Percentiles rank a stretch among this genome's conserved stretches.
These are phyloP conservation scores for Rhodotorula sp. DNA, from an alignment of 1,284 basidiomycete species.

Conservation along the genomic window DNA sequence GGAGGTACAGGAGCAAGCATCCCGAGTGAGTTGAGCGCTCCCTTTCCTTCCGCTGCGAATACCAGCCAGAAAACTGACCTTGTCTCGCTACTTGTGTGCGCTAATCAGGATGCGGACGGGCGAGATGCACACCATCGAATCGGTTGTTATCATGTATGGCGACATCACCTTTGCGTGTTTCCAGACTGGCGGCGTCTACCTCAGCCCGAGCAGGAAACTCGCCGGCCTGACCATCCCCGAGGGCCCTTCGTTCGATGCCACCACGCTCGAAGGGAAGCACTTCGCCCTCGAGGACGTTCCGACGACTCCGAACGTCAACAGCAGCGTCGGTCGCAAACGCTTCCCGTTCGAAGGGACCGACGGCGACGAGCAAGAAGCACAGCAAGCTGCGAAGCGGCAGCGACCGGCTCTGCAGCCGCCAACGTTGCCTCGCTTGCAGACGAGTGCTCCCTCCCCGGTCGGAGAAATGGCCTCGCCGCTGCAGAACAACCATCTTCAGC, in stretches of 20 bases:
- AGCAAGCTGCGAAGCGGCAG: slow-evolving; percentile 4
- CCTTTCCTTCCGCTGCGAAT: background rate
- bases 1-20: slow-evolving; percentile 81
- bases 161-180: slow-evolving; percentile 44
- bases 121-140: slow-evolving; percentile 41
- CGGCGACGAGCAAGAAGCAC: background rate
- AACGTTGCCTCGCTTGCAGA: slow-evolving; percentile 3
- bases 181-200: slow-evolving; percentile 40
- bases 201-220: slow-evolving; percentile 24
- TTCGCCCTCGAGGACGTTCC: slow-evolving; percentile 37
- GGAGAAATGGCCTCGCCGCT: background rate
- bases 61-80: too few relatives aligned
- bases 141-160: slow-evolving; percentile 43
- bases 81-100: background rate
- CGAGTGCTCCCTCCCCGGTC: background rate
- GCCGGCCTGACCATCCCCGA: slow-evolving; percentile 16
- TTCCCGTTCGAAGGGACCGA: background rate
- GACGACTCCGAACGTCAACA: slow-evolving; percentile 8
- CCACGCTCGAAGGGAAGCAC: background rate
- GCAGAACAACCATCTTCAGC: background rate
- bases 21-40: slow-evolving; percentile 48
- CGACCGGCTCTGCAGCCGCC: background rate
- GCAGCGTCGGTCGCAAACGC: background rate
- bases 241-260: background rate
- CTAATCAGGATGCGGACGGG: slow-evolving; percentile 34